phyloP scores from a whole-genome alignment of 2,329 filamentous ascomycete species.

The Gaeumannomyces tritici region DNA sequence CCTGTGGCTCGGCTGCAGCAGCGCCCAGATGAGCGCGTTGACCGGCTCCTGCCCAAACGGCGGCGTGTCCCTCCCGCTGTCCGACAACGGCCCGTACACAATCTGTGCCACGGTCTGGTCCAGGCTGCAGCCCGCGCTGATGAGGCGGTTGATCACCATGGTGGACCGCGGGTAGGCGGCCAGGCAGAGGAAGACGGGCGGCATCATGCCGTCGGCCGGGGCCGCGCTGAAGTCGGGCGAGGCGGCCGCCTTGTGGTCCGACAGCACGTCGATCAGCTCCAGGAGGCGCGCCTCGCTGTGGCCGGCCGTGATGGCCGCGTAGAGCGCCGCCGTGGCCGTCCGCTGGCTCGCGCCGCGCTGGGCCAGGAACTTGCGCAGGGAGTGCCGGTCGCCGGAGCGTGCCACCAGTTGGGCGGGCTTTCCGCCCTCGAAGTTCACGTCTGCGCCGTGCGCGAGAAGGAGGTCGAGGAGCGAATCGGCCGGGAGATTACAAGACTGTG shows the following conservation, averaged over 20 bases:
- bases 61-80: constrained; percentile 18
- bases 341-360: constrained; percentile 38
- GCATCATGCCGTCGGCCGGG: constrained; percentile 26
- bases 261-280: constrained; percentile 38
- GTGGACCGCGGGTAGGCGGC: constrained; percentile 44
- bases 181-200: constrained; percentile 43
- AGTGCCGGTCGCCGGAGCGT: constrained; percentile 35
- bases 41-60: constrained; percentile 43
- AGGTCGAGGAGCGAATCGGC: constrained; percentile 21
- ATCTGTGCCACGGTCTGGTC: constrained; percentile 39
- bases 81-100: constrained; percentile 5
- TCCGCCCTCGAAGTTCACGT: constrained; percentile 41
- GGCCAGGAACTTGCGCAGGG: constrained; percentile 40
- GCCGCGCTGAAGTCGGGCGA: constrained; percentile 10
- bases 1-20: constrained; percentile 52
- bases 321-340: constrained; percentile 43
- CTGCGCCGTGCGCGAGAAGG: constrained; percentile 28
- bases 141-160: constrained; percentile 37
- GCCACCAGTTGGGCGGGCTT: constrained; percentile 45
- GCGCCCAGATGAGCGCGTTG: constrained; percentile 49
- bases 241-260: constrained; percentile 20
- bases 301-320: constrained; percentile 39
- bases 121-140: constrained; percentile 50
- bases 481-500: constrained; percentile 7
- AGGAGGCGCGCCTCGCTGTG: constrained; percentile 39